Evolutionary conservation across 345 rosid genomes (phyloP).

Genomic region (Ceriops tagal): DNA sequence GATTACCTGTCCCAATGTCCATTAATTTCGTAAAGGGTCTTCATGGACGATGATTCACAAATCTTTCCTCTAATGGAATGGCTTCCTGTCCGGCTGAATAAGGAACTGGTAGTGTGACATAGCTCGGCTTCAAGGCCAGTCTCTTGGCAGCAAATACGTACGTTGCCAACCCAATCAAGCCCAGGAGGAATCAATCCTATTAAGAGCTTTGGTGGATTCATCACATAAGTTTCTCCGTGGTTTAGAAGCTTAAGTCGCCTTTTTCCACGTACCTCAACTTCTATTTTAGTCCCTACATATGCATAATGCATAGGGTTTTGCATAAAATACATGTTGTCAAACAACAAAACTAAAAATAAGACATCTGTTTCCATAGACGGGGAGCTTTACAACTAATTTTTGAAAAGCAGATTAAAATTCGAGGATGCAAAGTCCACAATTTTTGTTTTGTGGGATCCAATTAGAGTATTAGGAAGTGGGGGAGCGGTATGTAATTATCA

Average conservation of each 20-base stretch:
- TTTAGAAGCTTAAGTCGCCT: constrained; percentile 56
- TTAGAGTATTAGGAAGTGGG: too few relatives aligned
- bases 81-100: constrained; percentile 36
- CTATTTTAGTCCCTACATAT: constrained; percentile 53
- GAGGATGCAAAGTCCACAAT: too few relatives aligned
- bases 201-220: constrained; percentile 67
- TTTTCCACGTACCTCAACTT: constrained; percentile 60
- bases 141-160: constrained; percentile 54
- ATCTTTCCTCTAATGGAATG: constrained; percentile 64
- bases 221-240: constrained; percentile 60
- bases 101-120: constrained; percentile 36
- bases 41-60: constrained; percentile 38
- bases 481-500: too few relatives aligned
- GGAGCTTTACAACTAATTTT: too few relatives aligned
- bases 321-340: too few relatives aligned
- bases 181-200: constrained; percentile 62
- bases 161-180: constrained; percentile 65
- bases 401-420: too few relatives aligned
- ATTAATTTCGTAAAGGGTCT: constrained; percentile 41
- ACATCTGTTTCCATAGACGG: too few relatives aligned
- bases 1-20: constrained; percentile 84
- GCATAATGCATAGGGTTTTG: too few relatives aligned
- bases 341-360: too few relatives aligned
- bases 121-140: constrained; percentile 61
- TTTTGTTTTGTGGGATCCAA: too few relatives aligned